Base-by-base conservation (phyloP, 805 yeast species). In the Candida stauntonica region DNA sequence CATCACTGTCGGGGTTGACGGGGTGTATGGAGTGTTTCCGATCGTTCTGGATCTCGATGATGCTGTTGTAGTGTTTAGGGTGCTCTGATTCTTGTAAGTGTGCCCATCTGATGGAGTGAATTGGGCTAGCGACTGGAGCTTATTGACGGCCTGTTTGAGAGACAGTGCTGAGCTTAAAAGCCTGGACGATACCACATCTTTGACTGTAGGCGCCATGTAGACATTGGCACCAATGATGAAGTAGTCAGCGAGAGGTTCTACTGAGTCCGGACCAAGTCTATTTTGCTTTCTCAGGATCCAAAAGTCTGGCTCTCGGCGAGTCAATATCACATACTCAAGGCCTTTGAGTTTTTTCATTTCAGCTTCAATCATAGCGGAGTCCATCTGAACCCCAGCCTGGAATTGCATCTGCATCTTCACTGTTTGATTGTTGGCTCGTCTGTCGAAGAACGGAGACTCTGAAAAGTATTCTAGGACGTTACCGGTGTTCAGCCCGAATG, bases 371-470 rank as follows among this genome's bases (percentile, higher is more conserved):
- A 64, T 62, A 1, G 63, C 59, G 19, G 55, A 45, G 38, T 52
- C 58, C 39, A 47, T 41, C 17, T 60, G 60, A 30, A 65, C 58
- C 41, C 69, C 63, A 15, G 71, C 76, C 36, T 80, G 82, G 70
- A 81, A 89, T 60, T 89, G 97, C 43, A 82, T 75, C 58, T 93
- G 99, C 99, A 93, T 93, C 61, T 85, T 85, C 31, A 94, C 73
- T 20, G 86, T 93, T 63, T 91, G 98, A 60, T 93, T 93, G 61
- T 88, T 93, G 31, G 96, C 84, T 1, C 95, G 79, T 48, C 97
- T 73, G 58, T 91, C 97, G 58, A 85, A 93, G 63, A 91, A 94
- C 2, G 99, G 99, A 3, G 96, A 86, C 51, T 86, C 86, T 4
- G 96, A 70, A 55, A 93, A 89, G 62, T 93, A 93, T 43, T 93